Percentiles rank a stretch among this genome's conserved stretches.
These are phyloP conservation scores for Annulohypoxylon bovei DNA, from an alignment of 495 filamentous ascomycete genomes.

Conservation along the genomic window DNA sequence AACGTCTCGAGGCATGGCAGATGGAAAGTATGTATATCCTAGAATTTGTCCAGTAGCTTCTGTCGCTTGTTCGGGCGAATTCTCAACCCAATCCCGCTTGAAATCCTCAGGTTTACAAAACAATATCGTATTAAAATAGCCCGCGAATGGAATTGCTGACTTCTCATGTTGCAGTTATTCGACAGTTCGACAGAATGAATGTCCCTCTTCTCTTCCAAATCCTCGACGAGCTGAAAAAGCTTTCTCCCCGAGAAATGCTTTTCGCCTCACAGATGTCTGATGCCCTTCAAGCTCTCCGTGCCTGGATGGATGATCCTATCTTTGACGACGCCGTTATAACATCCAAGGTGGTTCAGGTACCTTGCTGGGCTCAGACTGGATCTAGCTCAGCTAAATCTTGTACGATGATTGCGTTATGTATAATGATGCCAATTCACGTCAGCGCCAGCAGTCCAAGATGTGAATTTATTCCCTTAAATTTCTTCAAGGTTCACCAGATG, in stretches of 20 bases:
- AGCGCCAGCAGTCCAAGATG: slow-evolving; percentile 46
- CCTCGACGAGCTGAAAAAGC: slow-evolving; percentile 51
- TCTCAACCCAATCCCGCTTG: not conserved
- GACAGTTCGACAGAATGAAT: slow-evolving; percentile 66
- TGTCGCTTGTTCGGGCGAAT: not conserved
- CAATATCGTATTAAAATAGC: not conserved
- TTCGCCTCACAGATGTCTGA: slow-evolving; percentile 52
- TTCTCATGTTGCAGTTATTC: slow-evolving; percentile 50
- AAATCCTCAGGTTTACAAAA: not conserved
- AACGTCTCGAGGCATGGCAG: slow-evolving; percentile 67
- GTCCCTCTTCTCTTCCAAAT: slow-evolving; percentile 61
- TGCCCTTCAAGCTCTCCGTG: slow-evolving; percentile 51
- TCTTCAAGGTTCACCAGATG: slow-evolving; percentile 62
- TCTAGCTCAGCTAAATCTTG: slow-evolving; percentile 44
- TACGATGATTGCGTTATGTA: slow-evolving; percentile 53
- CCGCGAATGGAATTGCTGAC: slow-evolving; percentile 12
- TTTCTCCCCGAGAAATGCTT: slow-evolving; percentile 47
- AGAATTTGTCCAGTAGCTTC: not conserved
- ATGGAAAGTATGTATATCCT: slow-evolving; percentile 53
- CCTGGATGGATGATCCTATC: slow-evolving; percentile 51
- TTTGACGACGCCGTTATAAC: slow-evolving; percentile 57
- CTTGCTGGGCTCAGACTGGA: slow-evolving; percentile 45
- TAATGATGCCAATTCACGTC: slow-evolving; percentile 58
- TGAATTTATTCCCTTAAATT: slow-evolving; percentile 58
- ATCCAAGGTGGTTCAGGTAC: slow-evolving; percentile 51